phyloP scores from a whole-genome alignment of 164 flowering plant species.

The Saururus chinensis region DNA sequence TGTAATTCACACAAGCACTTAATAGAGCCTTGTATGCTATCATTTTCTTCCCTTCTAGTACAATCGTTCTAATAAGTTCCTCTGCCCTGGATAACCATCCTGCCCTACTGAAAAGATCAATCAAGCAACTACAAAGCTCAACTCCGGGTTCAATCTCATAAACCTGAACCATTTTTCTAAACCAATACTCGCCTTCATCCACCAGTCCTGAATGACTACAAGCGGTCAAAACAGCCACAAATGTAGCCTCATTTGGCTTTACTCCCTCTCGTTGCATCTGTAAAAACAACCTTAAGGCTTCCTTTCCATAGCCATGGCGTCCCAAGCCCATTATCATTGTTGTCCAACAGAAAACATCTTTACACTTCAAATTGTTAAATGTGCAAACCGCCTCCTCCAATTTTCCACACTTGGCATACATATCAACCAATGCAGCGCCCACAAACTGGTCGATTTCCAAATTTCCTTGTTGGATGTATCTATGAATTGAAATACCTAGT shows the following conservation, averaged over 20 bases:
- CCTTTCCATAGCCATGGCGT: conserved; percentile 18
- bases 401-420: too few relatives aligned
- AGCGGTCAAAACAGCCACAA: conserved; percentile 23
- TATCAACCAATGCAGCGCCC: conserved; percentile 24
- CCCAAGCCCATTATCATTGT: conserved; percentile 23
- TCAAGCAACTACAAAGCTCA: conserved; percentile 21
- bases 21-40: conserved; percentile 21
- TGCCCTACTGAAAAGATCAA: conserved; percentile 20
- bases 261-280: conserved; percentile 20
- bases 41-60: conserved; percentile 11
- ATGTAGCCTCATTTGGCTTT: conserved; percentile 25
- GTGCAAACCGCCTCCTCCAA: conserved; percentile 14
- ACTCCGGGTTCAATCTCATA: conserved; percentile 14
- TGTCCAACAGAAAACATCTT: conserved; percentile 27
- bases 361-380: conserved; percentile 18
- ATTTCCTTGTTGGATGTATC: conserved; percentile 8
- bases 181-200: conserved; percentile 16
- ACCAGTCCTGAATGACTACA: conserved; percentile 22
- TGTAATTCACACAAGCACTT: conserved; percentile 21
- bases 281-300: conserved; percentile 17
- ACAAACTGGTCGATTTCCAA: conserved; percentile 14
- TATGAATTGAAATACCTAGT: conserved; percentile 19
- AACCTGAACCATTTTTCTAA: conserved; percentile 14
- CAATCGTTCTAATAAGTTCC: conserved; percentile 10
- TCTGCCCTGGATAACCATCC: conserved; percentile 20